Evolutionary conservation across 2,329 filamentous ascomycete species (phyloP).

Genomic region (Diaporthe sp.): DNA sequence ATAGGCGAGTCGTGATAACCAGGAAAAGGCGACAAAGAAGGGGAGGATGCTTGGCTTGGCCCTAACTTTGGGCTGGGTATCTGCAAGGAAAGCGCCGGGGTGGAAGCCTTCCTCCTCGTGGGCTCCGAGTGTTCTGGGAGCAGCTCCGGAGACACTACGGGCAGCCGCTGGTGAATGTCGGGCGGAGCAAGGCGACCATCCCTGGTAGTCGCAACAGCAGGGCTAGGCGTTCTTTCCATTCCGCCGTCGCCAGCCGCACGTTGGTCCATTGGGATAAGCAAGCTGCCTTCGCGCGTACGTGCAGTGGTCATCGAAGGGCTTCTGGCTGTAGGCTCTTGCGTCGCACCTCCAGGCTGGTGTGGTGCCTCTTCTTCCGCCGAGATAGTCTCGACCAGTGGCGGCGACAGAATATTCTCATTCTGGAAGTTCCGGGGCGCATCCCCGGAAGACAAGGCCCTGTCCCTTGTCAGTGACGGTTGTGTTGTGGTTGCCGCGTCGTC

Average conservation of each 20-base stretch:
- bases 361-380: background rate
- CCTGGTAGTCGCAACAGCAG: conserved; percentile 39
- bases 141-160: conserved; percentile 36
- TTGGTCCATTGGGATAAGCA: conserved; percentile 13
- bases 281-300: conserved; percentile 10
- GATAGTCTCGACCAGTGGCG: background rate
- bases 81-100: conserved; percentile 46
- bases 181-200: conserved; percentile 48
- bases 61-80: conserved; percentile 58
- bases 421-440: conserved; percentile 48
- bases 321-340: background rate
- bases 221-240: conserved; percentile 37
- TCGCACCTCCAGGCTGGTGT: background rate
- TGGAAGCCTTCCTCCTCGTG: conserved; percentile 26
- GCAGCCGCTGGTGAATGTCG: conserved; percentile 30
- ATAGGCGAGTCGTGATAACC: conserved; percentile 70
- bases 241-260: conserved; percentile 45
- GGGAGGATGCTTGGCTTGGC: conserved; percentile 58
- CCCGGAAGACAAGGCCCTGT: conserved; percentile 60
- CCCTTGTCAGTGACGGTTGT: conserved; percentile 40
- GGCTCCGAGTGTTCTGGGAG: conserved; percentile 31
- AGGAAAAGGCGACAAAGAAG: conserved; percentile 73
- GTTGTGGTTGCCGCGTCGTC: conserved; percentile 27
- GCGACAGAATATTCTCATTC: conserved; percentile 33
- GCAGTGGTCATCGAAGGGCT: background rate